phyloP scores from a whole-genome alignment of 768 basidiomycete species.

The Aureoboletus auriporus region DNA sequence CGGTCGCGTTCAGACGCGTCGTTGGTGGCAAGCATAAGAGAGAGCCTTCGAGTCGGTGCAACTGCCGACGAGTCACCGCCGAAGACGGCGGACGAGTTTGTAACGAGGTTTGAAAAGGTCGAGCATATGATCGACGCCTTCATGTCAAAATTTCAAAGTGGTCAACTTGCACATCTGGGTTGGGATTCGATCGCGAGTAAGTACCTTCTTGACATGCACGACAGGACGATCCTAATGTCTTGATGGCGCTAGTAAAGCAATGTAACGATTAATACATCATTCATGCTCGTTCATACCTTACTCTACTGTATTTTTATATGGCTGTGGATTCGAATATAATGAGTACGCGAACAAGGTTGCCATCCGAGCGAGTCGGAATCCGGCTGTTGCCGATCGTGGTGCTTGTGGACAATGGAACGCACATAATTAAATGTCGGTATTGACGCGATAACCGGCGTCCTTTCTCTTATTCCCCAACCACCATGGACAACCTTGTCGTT shows the following conservation, averaged over 20 bases:
- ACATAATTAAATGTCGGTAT: conserved; percentile 2
- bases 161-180: conserved; percentile 20
- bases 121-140: conserved; percentile 20
- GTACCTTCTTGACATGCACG: background rate
- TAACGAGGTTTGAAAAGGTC: conserved; percentile 11
- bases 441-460: conserved; percentile 9
- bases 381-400: conserved; percentile 20
- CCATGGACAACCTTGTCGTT: conserved; percentile 14
- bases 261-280: background rate
- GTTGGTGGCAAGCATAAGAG: conserved; percentile 12
- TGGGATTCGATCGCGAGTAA: conserved; percentile 22
- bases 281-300: conserved; percentile 1
- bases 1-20: background rate
- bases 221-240: background rate
- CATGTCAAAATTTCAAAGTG: conserved; percentile 16
- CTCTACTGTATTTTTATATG: conserved; percentile 12
- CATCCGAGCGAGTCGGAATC: conserved; percentile 4
- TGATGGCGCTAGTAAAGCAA: too few relatives aligned
- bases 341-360: conserved; percentile 9
- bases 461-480: conserved; percentile 6
- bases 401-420: conserved; percentile 15
- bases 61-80: conserved; percentile 8
- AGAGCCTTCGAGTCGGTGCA: conserved; percentile 1
- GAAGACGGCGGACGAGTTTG: conserved; percentile 20
- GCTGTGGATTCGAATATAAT: conserved; percentile 16